Conservation (phyloP, 495 filamentous ascomycete species). For the Annulohypoxylon maeteangense region DNA sequence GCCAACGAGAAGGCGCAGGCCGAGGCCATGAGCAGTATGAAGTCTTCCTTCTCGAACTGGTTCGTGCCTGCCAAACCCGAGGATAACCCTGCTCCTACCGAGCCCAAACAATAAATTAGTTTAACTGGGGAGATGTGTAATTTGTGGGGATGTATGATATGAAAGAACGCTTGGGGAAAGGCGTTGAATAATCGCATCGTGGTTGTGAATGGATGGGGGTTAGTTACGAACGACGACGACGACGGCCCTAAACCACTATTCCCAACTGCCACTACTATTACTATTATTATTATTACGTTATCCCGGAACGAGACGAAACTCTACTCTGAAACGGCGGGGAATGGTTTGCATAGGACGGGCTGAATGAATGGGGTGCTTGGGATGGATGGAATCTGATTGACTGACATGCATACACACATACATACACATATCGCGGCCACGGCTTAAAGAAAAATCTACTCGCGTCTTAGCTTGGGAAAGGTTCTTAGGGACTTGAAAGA, state of each 20-base stretch:
- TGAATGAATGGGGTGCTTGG: no score
- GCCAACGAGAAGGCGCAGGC: constrained; percentile 86
- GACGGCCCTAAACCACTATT: neutral
- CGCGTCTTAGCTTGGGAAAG: constrained; percentile 6
- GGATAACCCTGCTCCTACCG: constrained; percentile 10
- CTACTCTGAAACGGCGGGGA: constrained; percentile 32
- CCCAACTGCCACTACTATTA: neutral
- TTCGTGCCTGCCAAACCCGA: constrained; percentile 50
- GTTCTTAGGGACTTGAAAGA: neutral
- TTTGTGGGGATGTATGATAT: constrained; percentile 35
- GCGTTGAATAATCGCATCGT: constrained; percentile 15
- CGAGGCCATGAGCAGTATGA: constrained; percentile 88
- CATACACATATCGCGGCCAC: neutral
- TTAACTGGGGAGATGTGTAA: constrained; percentile 6
- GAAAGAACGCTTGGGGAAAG: neutral
- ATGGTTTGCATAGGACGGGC: constrained; percentile 30
- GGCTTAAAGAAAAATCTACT: constrained; percentile 30
- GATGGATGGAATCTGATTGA: no score
- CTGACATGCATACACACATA: neutral
- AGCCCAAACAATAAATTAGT: constrained; percentile 15
- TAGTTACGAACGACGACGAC: constrained; percentile 6
- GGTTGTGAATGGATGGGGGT: constrained; percentile 12
- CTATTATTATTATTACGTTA: constrained; percentile 4
- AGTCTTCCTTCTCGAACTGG: constrained; percentile 61
- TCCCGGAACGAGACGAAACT: constrained; percentile 30